phyloP scores from a whole-genome alignment of 768 basidiomycete genomes.

The Naganishia onofrii region DNA sequence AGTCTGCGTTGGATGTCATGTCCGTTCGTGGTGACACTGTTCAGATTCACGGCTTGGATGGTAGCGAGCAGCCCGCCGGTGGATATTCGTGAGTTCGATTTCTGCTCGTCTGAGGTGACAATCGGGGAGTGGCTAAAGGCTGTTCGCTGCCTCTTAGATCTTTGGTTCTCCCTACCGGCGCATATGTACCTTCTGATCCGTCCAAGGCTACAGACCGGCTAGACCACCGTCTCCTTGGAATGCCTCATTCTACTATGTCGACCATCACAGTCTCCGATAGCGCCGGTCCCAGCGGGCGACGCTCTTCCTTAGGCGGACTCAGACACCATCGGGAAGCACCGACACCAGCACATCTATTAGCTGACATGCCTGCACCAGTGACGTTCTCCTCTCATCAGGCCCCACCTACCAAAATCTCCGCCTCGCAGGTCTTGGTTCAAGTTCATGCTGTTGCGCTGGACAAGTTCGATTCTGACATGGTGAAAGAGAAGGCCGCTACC shows the following conservation, averaged over 20 bases:
- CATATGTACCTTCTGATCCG: slow-evolving; percentile 54
- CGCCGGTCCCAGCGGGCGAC: slow-evolving; percentile 27
- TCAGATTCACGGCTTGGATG: slow-evolving; percentile 45
- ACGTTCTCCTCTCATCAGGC: slow-evolving; percentile 69
- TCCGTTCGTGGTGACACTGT: slow-evolving; percentile 28
- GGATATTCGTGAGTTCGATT: slow-evolving; percentile 46
- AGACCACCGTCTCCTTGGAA: slow-evolving; percentile 70
- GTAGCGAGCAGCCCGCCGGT: slow-evolving; percentile 31
- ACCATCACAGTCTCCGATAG: slow-evolving; percentile 57
- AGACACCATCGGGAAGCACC: slow-evolving; percentile 23
- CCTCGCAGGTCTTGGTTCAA: slow-evolving; percentile 72
- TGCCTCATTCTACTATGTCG: slow-evolving; percentile 85
- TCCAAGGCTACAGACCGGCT: slow-evolving; percentile 56
- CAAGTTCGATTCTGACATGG: slow-evolving; percentile 66
- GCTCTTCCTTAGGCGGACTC: slow-evolving; percentile 22
- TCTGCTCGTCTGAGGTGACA: not conserved
- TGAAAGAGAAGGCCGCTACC: slow-evolving; percentile 56
- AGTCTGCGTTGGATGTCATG: slow-evolving; percentile 39
- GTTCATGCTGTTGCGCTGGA: slow-evolving; percentile 88
- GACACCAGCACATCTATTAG: slow-evolving; percentile 51
- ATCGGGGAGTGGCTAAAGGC: not conserved
- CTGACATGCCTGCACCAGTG: slow-evolving; percentile 48
- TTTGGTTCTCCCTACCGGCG: slow-evolving; percentile 57
- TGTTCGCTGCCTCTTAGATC: slow-evolving; percentile 42
- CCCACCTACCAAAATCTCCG: slow-evolving; percentile 71